Evolutionary conservation across 1,284 basidiomycete species (phyloP), one percentile per base, ranked within the genome.

Genomic region (Exobasidium cylindrosporum): DNA sequence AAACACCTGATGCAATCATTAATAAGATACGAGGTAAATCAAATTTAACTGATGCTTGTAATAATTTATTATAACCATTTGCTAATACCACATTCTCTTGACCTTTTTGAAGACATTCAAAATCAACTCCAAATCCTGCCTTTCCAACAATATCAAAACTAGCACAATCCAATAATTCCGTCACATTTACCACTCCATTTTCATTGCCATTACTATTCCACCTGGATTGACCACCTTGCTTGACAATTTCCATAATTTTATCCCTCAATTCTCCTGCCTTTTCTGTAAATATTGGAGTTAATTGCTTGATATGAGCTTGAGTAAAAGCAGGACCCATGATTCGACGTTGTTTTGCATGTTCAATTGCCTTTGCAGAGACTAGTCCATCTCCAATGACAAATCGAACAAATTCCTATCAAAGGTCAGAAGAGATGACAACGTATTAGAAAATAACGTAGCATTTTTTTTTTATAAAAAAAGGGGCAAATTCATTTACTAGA

Each of bases 81-180:
- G 35, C 35, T 17, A 40, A 17, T 40, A 40, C 7, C 35, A 40
- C 35, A 40, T 40, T 40, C 10, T 40, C 35, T 17, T 40, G 35
- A 17, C 35, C 35, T 17, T 40, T 40, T 40, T 40, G 7, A 17
- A 40, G 35, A 17, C 35, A 40, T 17, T 50, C 47, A 50, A 50
- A 50, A 2, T 50, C 47, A 2, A 50, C 47, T 4, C 47, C 47
- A 50, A 50, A 50, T 2, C 47, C 47, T 24, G 47, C 47, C 26
- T 50, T 50, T 50, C 47, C 47, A 28, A 50, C 26, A 26, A 50
- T 50, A 26, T 50, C 47, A 13, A 50, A 50, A 26, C 47, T 50
- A 13, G 47, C 47, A 50, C 47, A 50, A 28, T 50, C 47, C 47
- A 50, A 5, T 24, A 50, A 24, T 28, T 50, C 47, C 2, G 47